Conservation (phyloP, 768 basidiomycete species). For the Dioszegia aurantiaca region DNA sequence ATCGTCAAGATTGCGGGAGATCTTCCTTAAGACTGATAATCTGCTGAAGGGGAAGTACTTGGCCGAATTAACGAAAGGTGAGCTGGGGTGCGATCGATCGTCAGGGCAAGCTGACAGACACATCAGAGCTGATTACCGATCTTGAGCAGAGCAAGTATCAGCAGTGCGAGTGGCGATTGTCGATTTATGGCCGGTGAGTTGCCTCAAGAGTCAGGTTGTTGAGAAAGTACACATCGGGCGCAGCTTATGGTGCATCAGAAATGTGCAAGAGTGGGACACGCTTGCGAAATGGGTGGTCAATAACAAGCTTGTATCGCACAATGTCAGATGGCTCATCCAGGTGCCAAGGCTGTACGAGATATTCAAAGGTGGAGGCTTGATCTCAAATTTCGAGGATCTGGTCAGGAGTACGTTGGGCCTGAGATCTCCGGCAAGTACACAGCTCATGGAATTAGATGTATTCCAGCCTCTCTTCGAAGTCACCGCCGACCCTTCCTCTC, state of each 20-base stretch:
- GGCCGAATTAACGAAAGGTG: slow-evolving; percentile 89
- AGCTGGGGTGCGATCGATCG: slow-evolving; percentile 1
- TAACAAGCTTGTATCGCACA: slow-evolving; percentile 90
- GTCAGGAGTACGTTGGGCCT: slow-evolving; percentile 67
- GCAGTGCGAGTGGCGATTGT: slow-evolving; percentile 97
- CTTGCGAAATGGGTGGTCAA: slow-evolving; percentile 94
- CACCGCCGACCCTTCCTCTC: slow-evolving; percentile 79
- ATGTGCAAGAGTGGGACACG: slow-evolving; percentile 87
- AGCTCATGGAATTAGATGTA: slow-evolving; percentile 61
- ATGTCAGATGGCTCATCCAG: slow-evolving; percentile 97
- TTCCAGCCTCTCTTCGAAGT: slow-evolving; percentile 94
- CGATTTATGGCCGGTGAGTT: slow-evolving; percentile 76
- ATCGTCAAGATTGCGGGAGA: slow-evolving; percentile 88
- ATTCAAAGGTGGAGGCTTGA: slow-evolving; percentile 81
- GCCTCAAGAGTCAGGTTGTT: background rate
- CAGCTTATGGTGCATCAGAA: slow-evolving; percentile 31
- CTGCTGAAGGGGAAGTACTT: slow-evolving; percentile 86
- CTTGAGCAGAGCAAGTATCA: slow-evolving; percentile 98
- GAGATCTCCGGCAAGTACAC: background rate
- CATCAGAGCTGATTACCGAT: slow-evolving; percentile 93
- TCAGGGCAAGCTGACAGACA: background rate
- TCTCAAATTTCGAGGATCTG: slow-evolving; percentile 85
- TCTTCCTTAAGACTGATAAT: slow-evolving; percentile 98
- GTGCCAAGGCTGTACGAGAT: slow-evolving; percentile 91
- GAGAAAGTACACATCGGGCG: no score